These are phyloP conservation scores for Acarospora socialis DNA, from an alignment of 2,329 filamentous ascomycete genomes.

Conservation along the genomic window DNA sequence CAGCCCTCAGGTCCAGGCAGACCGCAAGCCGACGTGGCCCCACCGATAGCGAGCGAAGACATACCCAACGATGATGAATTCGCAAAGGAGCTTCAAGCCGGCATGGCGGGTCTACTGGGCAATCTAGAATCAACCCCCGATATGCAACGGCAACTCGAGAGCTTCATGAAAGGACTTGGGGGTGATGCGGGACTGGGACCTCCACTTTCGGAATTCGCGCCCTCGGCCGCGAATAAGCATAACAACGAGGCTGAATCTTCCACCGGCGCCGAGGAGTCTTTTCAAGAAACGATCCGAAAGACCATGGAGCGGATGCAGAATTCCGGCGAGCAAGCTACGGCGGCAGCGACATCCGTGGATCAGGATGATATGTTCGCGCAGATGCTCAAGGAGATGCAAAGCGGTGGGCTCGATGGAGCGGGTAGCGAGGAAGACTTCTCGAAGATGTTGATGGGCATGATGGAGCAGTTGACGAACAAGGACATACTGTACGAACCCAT, in stretches of 20 bases:
- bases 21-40: slow-evolving; percentile 12
- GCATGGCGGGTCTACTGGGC: slow-evolving; percentile 72
- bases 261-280: slow-evolving; percentile 47
- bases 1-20: slow-evolving; percentile 9
- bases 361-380: slow-evolving; percentile 78
- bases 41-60: slow-evolving; percentile 7
- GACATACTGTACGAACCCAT: slow-evolving; percentile 97
- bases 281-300: slow-evolving; percentile 81
- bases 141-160: slow-evolving; percentile 66
- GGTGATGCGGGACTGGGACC: slow-evolving; percentile 30
- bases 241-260: slow-evolving; percentile 11
- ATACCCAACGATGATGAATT: slow-evolving; percentile 55
- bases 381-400: slow-evolving; percentile 77
- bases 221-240: slow-evolving; percentile 15
- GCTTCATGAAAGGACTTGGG: slow-evolving; percentile 59
- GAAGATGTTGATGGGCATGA: slow-evolving; percentile 93
- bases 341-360: slow-evolving; percentile 50
- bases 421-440: slow-evolving; percentile 72
- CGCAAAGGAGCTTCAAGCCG: slow-evolving; percentile 70
- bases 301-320: slow-evolving; percentile 95
- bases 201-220: too few relatives aligned
- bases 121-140: slow-evolving; percentile 53
- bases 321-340: slow-evolving; percentile 72
- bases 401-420: slow-evolving; percentile 40
- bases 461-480: slow-evolving; percentile 97